Evolutionary conservation across 257 asterid species (phyloP), one percentile per base, ranked within the genome.

Genomic region (Primulina eburnea): DNA sequence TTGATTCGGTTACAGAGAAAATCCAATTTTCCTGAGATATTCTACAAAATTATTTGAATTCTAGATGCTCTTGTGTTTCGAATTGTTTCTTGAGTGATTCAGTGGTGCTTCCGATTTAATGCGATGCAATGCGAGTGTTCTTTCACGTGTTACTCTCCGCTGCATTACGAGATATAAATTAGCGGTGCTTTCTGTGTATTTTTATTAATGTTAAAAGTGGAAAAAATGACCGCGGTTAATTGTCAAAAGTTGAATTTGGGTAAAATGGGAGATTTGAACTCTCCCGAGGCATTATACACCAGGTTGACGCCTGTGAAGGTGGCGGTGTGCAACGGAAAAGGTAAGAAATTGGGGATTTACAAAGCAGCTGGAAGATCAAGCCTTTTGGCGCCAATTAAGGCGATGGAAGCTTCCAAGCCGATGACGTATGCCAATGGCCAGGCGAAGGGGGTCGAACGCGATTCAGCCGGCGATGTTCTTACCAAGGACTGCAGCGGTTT

Each of bases 391-490:
- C 90, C 90, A 64, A 76, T 88, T 73, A 84, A 76, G 82, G 90
- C 95, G 56, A 82, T 79, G 87, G 96, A 87, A 68, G 80, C 79
- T 68, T 81, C 91, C 60, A 73, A 81, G 73, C 75, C 81, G 67
- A 67, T 86, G 79, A 73, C 80, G 78, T 80, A 73, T 74, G 71
- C 77, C 70, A 77, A 66, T 43, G 75, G 70, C 43, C 76, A 73
- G 68, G 69, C 80, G 12, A 81, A 69, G 24, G 76, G 66, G 21
- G 69, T 77, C 2, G 81, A 73, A 14, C 64, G 79, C 65, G 68
- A 63, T 68, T 76, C 87, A 38, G 40, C 71, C 59, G 74, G 67
- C 69, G 80, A 75, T 60, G 10, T 52, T 47, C 34, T 64, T 26
- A 38, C 29, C 52, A 64, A 58, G 29, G 72, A 74, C 73, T 74